Base-by-base conservation (phyloP, 495 filamentous ascomycete species). In the Daldinia caldariorum region DNA sequence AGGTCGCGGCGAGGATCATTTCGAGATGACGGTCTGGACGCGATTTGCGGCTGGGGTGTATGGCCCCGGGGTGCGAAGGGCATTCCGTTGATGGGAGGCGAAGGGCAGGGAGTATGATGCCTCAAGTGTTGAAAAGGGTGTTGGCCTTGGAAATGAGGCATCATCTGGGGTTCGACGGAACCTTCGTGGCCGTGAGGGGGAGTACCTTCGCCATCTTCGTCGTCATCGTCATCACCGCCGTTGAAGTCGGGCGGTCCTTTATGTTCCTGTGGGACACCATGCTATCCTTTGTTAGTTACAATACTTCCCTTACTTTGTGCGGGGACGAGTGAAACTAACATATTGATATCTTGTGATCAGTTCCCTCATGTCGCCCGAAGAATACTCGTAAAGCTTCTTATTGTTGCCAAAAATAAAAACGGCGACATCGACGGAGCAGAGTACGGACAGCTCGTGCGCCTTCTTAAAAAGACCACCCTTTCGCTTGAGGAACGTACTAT, bases 401-500 rank as follows among this genome's bases (percentile, higher is more conserved):
- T 98, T 98, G 79, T 91, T 92, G 70, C 94, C 94, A 77, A 97
- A 98, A 71, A 99, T 97, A 72, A 99, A 94, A 64, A 99, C 95
- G 29, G 96, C 95, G 70, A 99, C 94, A 80, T 99, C 96, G 73
- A 99, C 95, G 50, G 93, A 97, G 79, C 95, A 99, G 67, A 99
- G 89, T 45, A 98, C 95, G 66, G 94, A 97, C 26, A 99, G 87
- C 85, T 99, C 95, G 82, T 99, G 93, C 61, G 95, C 95, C 86
- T 99, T 99, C 88, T 99, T 99, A 87, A 99, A 98, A 26, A 99
- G 85, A 73, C 95, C 95, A 71, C 94, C 95, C 82, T 99, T 99
- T 81, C 95, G 91, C 84, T 99, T 99, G 60, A 99, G 84, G 79
- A 99, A 99, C 35, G 95, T 99, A 63, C 96, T 97, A 77, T 59